Percentiles rank a stretch among this genome's conserved stretches.
Evolutionary conservation across 805 yeast species (phyloP).

Genomic region (Ogataea chonburiensis): DNA sequence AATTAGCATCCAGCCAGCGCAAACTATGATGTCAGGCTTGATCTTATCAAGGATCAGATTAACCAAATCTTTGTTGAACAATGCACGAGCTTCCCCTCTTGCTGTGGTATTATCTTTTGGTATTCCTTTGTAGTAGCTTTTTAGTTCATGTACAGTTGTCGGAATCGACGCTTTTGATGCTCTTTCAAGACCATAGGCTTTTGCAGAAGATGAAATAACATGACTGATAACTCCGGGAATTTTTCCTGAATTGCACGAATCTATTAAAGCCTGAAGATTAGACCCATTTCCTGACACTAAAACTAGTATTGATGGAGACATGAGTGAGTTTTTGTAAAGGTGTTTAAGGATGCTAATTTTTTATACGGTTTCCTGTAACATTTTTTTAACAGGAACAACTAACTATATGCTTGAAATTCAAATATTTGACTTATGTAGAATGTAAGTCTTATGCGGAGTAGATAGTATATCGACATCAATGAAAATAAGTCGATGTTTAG

Average conservation of each 20-base stretch:
- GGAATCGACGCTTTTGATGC: conserved; percentile 71
- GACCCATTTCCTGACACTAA: conserved; percentile 94
- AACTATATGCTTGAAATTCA: too few species aligned
- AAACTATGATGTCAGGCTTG: conserved; percentile 83
- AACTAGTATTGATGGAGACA: conserved; percentile 52
- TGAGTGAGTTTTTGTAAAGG: neutral
- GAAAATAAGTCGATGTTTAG: neutral
- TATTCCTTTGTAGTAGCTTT: conserved; percentile 68
- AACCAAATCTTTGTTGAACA: conserved; percentile 79
- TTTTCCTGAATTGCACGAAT: conserved; percentile 48
- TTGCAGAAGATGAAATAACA: conserved; percentile 81
- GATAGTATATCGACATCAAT: neutral
- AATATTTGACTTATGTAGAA: too few species aligned
- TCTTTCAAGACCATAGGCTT: conserved; percentile 85
- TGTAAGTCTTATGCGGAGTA: neutral
- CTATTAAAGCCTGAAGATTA: conserved; percentile 92
- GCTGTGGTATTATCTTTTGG: conserved; percentile 64
- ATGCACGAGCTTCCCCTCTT: conserved; percentile 60
- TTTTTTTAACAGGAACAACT: conserved; percentile 4
- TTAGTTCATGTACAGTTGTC: conserved; percentile 69
- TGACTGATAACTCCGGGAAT: conserved; percentile 54
- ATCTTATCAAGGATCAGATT: conserved; percentile 51
- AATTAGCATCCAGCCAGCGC: conserved; percentile 99
- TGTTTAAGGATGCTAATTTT: neutral
- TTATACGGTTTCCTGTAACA: conserved; percentile 1